Percentiles rank a stretch among this genome's conserved stretches.
Conservation (phyloP, 176 grass and related monocot genomes). For the Cocos nucifera region DNA sequence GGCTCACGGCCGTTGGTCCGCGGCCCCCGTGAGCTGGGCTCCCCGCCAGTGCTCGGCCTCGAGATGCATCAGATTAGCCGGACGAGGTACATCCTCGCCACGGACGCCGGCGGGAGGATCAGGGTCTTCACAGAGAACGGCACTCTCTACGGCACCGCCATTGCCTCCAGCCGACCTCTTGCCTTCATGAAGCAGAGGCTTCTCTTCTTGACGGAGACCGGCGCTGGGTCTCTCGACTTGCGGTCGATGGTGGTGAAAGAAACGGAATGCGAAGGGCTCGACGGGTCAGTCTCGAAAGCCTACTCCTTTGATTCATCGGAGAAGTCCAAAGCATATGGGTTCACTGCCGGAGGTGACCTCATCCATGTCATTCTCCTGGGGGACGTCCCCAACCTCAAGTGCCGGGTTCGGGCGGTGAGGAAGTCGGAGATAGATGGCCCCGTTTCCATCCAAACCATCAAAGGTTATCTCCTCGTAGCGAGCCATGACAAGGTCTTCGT, state of each 20-base stretch:
- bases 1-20: conserved; percentile 41
- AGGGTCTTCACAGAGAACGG: conserved; percentile 94
- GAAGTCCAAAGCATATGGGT: conserved; percentile 80
- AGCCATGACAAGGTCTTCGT: conserved; percentile 72
- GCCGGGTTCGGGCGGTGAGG: conserved; percentile 65
- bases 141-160: conserved; percentile 82
- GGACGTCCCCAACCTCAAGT: conserved; percentile 77
- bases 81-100: conserved; percentile 59
- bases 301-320: conserved; percentile 86
- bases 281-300: conserved; percentile 47
- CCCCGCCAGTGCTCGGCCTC: conserved; percentile 49
- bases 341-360: conserved; percentile 65
- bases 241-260: conserved; percentile 74
- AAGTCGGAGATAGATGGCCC: conserved; percentile 56
- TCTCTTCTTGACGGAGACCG: conserved; percentile 71
- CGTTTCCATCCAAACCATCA: conserved; percentile 61
- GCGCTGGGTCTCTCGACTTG: conserved; percentile 71
- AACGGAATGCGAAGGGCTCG: conserved; percentile 69
- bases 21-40: conserved; percentile 37
- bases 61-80: conserved; percentile 66
- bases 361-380: conserved; percentile 78
- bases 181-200: conserved; percentile 92
- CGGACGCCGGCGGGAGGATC: conserved; percentile 62
- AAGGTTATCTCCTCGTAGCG: conserved; percentile 69
- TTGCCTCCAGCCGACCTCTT: conserved; percentile 54